Evolutionary conservation across 106 monocot species (phyloP).

Genomic region (Dendrobium officinale): DNA sequence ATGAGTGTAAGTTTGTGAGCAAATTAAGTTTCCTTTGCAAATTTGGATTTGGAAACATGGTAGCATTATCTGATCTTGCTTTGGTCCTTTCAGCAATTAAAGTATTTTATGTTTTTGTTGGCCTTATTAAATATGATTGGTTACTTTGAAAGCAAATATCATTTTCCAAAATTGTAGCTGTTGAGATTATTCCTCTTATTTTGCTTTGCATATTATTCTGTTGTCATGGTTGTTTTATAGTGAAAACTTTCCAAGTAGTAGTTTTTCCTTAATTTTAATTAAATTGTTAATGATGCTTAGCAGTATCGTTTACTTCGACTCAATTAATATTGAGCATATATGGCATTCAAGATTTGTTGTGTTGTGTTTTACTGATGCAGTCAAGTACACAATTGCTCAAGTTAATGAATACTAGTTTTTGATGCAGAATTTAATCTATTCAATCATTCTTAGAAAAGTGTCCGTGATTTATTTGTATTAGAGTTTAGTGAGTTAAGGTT

Average conservation of each 20-base stretch:
- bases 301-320: not conserved
- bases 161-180: not conserved
- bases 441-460: not conserved
- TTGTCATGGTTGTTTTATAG: not conserved
- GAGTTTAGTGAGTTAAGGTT: not conserved
- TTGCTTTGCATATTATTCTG: not conserved
- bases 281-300: not conserved
- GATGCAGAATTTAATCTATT: not conserved
- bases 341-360: not conserved
- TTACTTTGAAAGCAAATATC: not conserved
- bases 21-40: not conserved
- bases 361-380: not conserved
- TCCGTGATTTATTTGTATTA: not conserved
- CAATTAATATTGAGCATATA: not conserved
- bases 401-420: not conserved
- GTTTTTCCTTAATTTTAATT: not conserved
- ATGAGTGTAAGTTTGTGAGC: conserved; percentile 71
- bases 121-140: not conserved
- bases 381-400: not conserved
- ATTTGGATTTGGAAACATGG: not conserved
- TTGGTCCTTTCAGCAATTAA: not conserved
- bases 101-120: not conserved
- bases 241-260: not conserved
- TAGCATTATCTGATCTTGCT: not conserved
- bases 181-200: not conserved